phyloP scores from a whole-genome alignment of 2,329 filamentous ascomycete genomes.

The Fusarium duplospermum region DNA sequence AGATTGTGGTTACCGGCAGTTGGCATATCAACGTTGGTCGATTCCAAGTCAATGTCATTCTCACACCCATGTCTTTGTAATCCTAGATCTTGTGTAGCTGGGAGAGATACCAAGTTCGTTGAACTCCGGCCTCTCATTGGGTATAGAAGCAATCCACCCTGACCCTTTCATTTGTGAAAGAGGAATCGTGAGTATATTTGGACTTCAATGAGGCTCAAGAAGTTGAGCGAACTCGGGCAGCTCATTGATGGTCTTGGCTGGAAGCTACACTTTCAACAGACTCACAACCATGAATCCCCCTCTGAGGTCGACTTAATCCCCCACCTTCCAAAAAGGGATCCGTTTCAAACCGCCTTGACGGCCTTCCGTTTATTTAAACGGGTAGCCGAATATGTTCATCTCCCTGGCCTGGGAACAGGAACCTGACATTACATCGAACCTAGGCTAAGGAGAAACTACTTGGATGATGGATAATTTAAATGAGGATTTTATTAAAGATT shows the following conservation, averaged over 20 bases:
- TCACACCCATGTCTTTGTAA: neutral
- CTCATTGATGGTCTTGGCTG: neutral
- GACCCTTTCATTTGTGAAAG: neutral
- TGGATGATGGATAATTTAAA: neutral
- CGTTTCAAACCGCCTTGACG: neutral
- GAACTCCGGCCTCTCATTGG: neutral
- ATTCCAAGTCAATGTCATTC: neutral
- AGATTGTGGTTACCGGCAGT: neutral
- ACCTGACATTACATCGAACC: neutral
- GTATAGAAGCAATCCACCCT: neutral
- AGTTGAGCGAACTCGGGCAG: neutral
- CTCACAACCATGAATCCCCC: neutral
- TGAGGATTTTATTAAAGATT: neutral
- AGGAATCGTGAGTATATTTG: neutral
- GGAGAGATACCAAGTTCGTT: neutral
- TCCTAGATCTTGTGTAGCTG: neutral
- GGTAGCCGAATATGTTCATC: neutral
- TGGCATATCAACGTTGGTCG: neutral
- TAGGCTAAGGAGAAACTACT: neutral
- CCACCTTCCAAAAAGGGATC: neutral
- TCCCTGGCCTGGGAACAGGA: too few relatives aligned
- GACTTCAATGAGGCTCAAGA: neutral
- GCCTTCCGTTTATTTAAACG: neutral
- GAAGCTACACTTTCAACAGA: neutral
- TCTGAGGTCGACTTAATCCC: neutral